Evolutionary conservation across 2,329 filamentous ascomycete species (phyloP).

Genomic region (Aphanoascus verrucosus): DNA sequence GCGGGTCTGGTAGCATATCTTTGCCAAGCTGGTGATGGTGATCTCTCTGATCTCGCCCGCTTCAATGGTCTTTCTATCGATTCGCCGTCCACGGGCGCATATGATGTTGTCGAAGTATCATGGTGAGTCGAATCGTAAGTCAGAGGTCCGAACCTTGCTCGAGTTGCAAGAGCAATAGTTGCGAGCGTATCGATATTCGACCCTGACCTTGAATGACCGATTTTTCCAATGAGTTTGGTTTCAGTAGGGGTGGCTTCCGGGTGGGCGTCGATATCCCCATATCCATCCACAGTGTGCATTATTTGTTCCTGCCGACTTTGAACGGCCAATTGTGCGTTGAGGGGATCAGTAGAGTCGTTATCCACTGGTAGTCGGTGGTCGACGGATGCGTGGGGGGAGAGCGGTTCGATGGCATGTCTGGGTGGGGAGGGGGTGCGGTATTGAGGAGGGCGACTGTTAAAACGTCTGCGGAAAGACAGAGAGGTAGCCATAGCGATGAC

Average conservation of each 20-base stretch:
- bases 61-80: constrained; percentile 44
- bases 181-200: constrained; percentile 42
- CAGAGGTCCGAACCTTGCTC: constrained; percentile 34
- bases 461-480: constrained; percentile 26
- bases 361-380: constrained; percentile 25
- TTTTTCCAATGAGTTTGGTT: constrained; percentile 5
- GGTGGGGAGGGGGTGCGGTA: constrained; percentile 41
- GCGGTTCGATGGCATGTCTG: constrained; percentile 37
- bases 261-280: not conserved
- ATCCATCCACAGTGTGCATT: constrained; percentile 5
- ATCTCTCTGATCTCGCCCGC: constrained; percentile 49
- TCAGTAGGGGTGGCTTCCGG: not conserved
- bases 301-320: constrained; percentile 14
- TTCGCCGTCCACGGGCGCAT: constrained; percentile 47
- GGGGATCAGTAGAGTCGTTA: not conserved
- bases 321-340: constrained; percentile 12
- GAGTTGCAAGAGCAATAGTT: constrained; percentile 42
- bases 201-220: constrained; percentile 35
- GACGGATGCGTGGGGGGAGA: constrained; percentile 30
- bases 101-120: constrained; percentile 67
- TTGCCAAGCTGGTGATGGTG: constrained; percentile 34
- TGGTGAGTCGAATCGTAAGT: constrained; percentile 49
- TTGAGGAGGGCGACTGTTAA: constrained; percentile 27
- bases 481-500: constrained; percentile 28
- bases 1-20: constrained; percentile 21